Base-by-base conservation (phyloP, 2,329 filamentous ascomycete genomes). In the Sphaceloma murrayae region DNA sequence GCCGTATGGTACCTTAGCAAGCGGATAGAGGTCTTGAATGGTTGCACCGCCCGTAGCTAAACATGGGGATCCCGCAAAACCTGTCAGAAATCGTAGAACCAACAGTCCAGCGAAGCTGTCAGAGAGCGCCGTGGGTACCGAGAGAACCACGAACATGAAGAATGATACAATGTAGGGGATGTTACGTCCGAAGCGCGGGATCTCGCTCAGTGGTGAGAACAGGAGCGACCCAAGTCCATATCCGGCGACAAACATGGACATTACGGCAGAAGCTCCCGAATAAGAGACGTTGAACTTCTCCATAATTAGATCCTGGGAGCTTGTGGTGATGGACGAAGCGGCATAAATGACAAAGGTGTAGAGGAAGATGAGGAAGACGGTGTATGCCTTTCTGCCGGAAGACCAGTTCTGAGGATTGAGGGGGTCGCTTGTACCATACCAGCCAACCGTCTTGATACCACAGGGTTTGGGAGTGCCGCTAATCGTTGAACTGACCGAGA, bases 101-200 rank as follows among this genome's bases (percentile, higher is more conserved):
- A 77, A 57, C 0, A 77, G 57, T 58, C 72, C 72, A 4, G 65
- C 68, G 34, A 75, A 67, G 49, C 74, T 74, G 27, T 58, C 60
- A 0, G 68, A 66, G n/a, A 69, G 60, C 2, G 67, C 62, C 3
- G 67, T 66, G 1, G 63, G 66, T 6, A 73, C 60, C 32, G 72
- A 63, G 38, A 77, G 59, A 26, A 70, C 62, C 26, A 70, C 64
- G 53, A 74, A 75, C 4, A 70, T 51, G 2, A 63, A 52, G 4
- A 74, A 59, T 0, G 70, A 73, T 2, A 58, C 55, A 11, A 73
- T 59, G 53, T 74, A 75, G 11, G 69, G 62, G 1, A 65, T 61
- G 26, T 66, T 73, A 3, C 72, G 59, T 2, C 72, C 72, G 18
- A 74, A 59, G 2, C 58, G 53, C 1, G 71, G 70, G 4, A 74